A percentile compares a stretch with the other conserved stretches of the same genome.
Evolutionary conservation across 306 rosid species (phyloP).

Genomic region (Cucumis melo): DNA sequence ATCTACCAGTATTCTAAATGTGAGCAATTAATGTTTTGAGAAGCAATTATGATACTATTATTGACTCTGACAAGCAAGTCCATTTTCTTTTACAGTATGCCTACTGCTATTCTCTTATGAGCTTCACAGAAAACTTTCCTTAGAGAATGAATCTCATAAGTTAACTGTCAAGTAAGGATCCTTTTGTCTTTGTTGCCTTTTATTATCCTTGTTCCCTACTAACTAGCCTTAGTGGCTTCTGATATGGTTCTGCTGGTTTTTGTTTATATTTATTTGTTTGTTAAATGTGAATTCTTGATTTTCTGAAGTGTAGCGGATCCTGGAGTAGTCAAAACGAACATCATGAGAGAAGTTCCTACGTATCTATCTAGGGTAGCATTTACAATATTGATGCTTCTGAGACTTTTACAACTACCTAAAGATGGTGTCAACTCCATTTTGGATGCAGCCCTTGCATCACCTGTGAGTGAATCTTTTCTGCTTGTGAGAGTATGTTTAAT

Average conservation of each 20-base stretch:
- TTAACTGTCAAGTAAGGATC: conserved; percentile 48
- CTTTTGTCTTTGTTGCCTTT: conserved; percentile 1
- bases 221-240: background rate
- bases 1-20: conserved; percentile 74
- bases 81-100: conserved; percentile 35
- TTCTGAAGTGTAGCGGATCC: conserved; percentile 62
- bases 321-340: conserved; percentile 60
- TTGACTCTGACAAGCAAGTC: background rate
- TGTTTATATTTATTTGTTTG: background rate
- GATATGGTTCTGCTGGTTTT: background rate
- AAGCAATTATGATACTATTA: background rate
- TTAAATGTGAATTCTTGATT: conserved; percentile 2
- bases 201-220: background rate
- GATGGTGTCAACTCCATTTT: conserved; percentile 38
- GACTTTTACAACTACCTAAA: conserved; percentile 54
- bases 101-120: conserved; percentile 61
- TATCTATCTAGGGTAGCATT: conserved; percentile 32
- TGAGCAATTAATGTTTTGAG: conserved; percentile 21
- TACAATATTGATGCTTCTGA: conserved; percentile 24
- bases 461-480: conserved; percentile 34
- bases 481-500: background rate
- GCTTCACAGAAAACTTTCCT: conserved; percentile 57
- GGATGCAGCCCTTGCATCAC: conserved; percentile 71
- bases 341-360: conserved; percentile 69
- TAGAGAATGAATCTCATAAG: conserved; percentile 36